Base-by-base conservation (phyloP, 768 basidiomycete genomes). In the Tricholoma hemisulphureum region DNA sequence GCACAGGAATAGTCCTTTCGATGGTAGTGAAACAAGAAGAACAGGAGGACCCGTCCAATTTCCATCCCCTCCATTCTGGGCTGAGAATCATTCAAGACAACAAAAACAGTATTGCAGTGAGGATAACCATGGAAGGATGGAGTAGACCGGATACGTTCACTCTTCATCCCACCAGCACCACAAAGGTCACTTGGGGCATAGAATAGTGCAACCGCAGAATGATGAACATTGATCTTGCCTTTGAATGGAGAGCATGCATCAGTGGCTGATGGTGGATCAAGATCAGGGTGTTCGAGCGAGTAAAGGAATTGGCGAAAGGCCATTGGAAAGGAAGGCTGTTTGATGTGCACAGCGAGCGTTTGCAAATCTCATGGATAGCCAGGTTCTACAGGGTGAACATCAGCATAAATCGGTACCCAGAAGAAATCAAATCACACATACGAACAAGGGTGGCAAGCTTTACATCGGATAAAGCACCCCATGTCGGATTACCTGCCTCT, bases 61-160 rank as follows among this genome's bases (percentile, higher is more conserved):
- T n/a, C n/a, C n/a, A n/a, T n/a, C n/a, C n/a, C n/a, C n/a, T n/a
- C n/a, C n/a, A n/a, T n/a, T n/a, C n/a, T n/a, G n/a, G n/a, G n/a
- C n/a, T n/a, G n/a, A n/a, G n/a, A n/a, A n/a, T n/a, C n/a, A n/a
- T n/a, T n/a, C n/a, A n/a, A n/a, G n/a, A n/a, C n/a, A 32, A 73
- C 65, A 52, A 74, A 68, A 0, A 69, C 69, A 0, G 65, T 71
- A 41, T 75, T 71, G 11, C 53, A 55, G 0, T 70, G 58, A 3
- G 51, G 52, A 18, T 63, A 45, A 45, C 62, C 34, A 26, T 64
- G 55, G 61, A 64, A 75, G 3, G 28, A 51, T 2, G 69, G 71
- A 39, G 60, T 66, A 6, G 63, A 66, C 3, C 64, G 65, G 26
- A 75, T 71, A 0, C 52, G 56, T 46, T 75, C 66, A 6, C 55